Percentiles rank a stretch among this genome's conserved stretches.
Evolutionary conservation across 202 grass and related monocot genomes (phyloP).

Genomic region (Alloteropsis angusta): DNA sequence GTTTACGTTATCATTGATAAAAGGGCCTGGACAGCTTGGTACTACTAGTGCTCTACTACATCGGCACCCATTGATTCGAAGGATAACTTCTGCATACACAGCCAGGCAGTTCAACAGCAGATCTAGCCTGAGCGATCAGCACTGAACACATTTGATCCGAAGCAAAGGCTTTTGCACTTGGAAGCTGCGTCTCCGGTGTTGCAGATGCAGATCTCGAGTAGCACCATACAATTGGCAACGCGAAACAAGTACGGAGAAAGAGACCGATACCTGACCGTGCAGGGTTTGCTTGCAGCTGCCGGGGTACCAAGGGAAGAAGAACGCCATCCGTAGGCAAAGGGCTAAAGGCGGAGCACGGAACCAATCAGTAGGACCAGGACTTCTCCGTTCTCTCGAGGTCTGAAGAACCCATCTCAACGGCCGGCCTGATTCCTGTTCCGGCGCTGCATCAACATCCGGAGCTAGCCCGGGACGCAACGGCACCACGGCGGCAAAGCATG

Average conservation of each 20-base stretch:
- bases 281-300: neutral
- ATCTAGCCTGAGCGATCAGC: neutral
- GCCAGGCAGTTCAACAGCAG: neutral
- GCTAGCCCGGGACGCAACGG: slow-evolving; percentile 11
- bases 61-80: neutral
- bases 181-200: neutral
- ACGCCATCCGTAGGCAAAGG: neutral
- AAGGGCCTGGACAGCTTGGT: slow-evolving; percentile 9
- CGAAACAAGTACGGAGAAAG: neutral
- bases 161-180: neutral
- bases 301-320: neutral
- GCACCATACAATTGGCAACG: neutral
- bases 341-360: neutral
- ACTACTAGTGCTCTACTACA: neutral
- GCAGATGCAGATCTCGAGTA: neutral
- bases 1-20: slow-evolving; percentile 16
- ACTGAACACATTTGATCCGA: neutral
- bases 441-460: neutral
- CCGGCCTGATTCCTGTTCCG: slow-evolving; percentile 20
- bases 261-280: neutral
- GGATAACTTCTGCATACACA: neutral
- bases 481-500: neutral
- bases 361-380: neutral
- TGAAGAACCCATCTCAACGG: slow-evolving; percentile 25
- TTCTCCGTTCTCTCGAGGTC: neutral